These are phyloP conservation scores for Trametes punicea DNA, from an alignment of 768 basidiomycete genomes.

Conservation along the genomic window DNA sequence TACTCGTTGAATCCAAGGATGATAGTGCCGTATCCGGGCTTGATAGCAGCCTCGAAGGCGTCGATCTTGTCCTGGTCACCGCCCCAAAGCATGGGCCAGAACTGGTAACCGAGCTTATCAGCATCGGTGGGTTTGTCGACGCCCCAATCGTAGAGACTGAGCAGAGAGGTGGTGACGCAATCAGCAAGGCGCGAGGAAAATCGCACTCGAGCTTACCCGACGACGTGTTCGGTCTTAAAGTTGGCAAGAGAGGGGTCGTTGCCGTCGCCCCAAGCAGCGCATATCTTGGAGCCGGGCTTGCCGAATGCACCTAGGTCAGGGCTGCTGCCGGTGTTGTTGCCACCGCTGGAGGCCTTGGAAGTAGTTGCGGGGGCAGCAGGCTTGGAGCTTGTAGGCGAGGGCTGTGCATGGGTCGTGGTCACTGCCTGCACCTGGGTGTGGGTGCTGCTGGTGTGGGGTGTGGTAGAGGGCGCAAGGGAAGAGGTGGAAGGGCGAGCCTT, in stretches of 20 bases:
- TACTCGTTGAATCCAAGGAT: constrained; percentile 77
- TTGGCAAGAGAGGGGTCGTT: constrained; percentile 45
- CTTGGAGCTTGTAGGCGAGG: constrained; percentile 21
- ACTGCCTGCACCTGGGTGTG: constrained; percentile 4
- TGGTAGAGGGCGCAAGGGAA: constrained; percentile 1
- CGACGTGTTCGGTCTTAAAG: constrained; percentile 46
- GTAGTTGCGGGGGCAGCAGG: constrained; percentile 18
- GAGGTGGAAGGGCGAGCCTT: constrained; percentile 42
- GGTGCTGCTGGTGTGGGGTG: constrained; percentile 8
- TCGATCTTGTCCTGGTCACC: constrained; percentile 37
- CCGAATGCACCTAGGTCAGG: constrained; percentile 4
- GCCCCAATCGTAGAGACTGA: constrained; percentile 66
- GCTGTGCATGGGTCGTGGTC: constrained; percentile 20
- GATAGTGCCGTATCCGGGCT: constrained; percentile 46
- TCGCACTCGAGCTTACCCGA: constrained; percentile 35
- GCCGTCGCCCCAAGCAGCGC: constrained; percentile 66
- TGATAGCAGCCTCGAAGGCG: constrained; percentile 46
- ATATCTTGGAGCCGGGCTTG: constrained; percentile 41
- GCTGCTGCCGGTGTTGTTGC: constrained; percentile 3
- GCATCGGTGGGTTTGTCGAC: constrained; percentile 43
- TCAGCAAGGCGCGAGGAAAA: not conserved
- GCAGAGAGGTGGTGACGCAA: not conserved
- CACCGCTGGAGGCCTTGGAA: constrained; percentile 10
- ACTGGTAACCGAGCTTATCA: constrained; percentile 46
- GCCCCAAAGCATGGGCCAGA: constrained; percentile 73